A percentile compares a stretch with the other conserved stretches of the same genome.
phyloP scores from a whole-genome alignment of 2,329 filamentous ascomycete species.

The Capronia coronata region DNA sequence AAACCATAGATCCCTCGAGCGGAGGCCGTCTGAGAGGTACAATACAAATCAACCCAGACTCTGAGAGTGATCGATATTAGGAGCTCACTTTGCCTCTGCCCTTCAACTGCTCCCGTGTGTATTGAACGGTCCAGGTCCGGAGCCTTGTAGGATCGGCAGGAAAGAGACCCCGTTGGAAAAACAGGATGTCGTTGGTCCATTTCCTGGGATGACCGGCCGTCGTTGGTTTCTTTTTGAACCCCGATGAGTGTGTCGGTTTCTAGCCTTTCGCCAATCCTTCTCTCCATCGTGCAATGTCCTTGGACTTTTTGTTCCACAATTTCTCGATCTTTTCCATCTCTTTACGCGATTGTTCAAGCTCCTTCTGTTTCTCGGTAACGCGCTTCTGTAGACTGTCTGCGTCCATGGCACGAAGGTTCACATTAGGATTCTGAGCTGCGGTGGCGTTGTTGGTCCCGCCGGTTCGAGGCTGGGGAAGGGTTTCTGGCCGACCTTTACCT shows the following conservation, averaged over 20 bases:
- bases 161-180: no score
- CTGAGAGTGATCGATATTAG: no score
- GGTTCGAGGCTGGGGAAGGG: background rate
- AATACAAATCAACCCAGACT: no score
- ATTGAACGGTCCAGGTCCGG: no score
- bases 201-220: background rate
- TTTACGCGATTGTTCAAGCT: constrained; percentile 65
- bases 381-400: constrained; percentile 38
- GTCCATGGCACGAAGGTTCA: constrained; percentile 37
- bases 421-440: background rate
- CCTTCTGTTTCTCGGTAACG: constrained; percentile 45
- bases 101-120: no score
- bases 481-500: background rate
- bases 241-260: background rate
- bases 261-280: constrained; percentile 18
- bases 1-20: no score
- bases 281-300: constrained; percentile 26
- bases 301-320: constrained; percentile 30
- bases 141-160: no score
- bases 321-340: constrained; percentile 54
- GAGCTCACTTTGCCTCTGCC: no score
- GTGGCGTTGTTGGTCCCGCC: background rate
- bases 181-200: no score
- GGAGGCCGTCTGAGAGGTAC: no score
- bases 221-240: background rate